A percentile compares a stretch with the other conserved stretches of the same genome.
Evolutionary conservation across 768 basidiomycete species (phyloP).

Genomic region (Hysterangium stoloniferum): DNA sequence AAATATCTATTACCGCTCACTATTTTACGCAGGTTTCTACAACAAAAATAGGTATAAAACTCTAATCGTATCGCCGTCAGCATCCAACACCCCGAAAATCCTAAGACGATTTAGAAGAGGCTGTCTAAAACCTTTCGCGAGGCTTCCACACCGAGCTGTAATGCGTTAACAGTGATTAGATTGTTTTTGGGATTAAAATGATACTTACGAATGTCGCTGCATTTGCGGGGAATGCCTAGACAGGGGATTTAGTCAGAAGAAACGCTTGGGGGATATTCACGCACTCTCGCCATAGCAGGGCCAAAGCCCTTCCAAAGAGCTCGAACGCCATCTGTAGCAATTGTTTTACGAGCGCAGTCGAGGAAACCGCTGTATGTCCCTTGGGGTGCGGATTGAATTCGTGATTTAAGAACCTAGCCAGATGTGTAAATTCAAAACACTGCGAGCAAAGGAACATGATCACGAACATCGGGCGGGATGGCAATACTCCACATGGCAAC

Average conservation of each 20-base stretch:
- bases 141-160: conserved; percentile 84
- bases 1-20: too few relatives aligned
- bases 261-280: conserved; percentile 22
- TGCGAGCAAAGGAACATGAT: not conserved
- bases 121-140: conserved; percentile 77
- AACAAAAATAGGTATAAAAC: too few relatives aligned
- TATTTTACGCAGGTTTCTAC: too few relatives aligned
- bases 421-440: conserved; percentile 5
- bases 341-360: conserved; percentile 88
- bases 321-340: conserved; percentile 75
- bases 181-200: conserved; percentile 5
- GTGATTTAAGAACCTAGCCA: conserved; percentile 83
- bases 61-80: too few relatives aligned
- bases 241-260: not conserved
- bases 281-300: conserved; percentile 88
- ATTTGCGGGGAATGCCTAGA: conserved; percentile 92
- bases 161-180: conserved; percentile 18
- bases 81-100: too few relatives aligned
- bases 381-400: conserved; percentile 91
- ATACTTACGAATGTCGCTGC: conserved; percentile 82
- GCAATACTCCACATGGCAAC: conserved; percentile 98
- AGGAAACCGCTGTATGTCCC: conserved; percentile 94
- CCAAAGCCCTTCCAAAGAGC: conserved; percentile 98
- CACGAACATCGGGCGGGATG: conserved; percentile 89
- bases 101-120: conserved; percentile 48